Evolutionary conservation across 2,329 filamentous ascomycete species (phyloP).

Genomic region (Fusarium sp.): DNA sequence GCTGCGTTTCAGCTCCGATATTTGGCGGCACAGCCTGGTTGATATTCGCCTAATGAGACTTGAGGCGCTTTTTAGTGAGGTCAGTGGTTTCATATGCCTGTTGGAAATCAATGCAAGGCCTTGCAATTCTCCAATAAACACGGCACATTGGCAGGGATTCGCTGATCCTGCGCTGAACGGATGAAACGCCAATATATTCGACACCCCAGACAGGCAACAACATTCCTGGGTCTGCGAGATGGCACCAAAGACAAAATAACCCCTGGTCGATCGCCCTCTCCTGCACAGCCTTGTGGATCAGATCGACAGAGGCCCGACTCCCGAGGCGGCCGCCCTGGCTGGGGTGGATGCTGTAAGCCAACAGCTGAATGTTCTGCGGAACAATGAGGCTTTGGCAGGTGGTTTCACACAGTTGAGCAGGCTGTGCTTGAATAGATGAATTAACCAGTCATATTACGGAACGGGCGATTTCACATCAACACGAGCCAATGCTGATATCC

Average conservation of each 20-base stretch:
- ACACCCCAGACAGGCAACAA: background rate
- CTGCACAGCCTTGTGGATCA: background rate
- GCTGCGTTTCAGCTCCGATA: background rate
- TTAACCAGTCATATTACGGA: background rate
- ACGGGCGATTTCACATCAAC: background rate
- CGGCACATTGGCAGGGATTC: background rate
- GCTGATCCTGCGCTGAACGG: background rate
- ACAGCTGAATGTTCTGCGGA: background rate
- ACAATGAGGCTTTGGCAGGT: background rate
- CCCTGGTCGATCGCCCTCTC: background rate
- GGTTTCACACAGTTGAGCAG: background rate
- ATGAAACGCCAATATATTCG: background rate
- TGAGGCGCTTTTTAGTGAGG: background rate
- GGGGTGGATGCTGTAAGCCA: background rate
- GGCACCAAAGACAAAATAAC: background rate
- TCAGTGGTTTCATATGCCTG: background rate
- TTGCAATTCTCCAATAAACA: background rate
- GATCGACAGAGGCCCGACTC: background rate
- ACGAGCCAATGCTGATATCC: background rate
- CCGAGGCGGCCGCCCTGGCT: background rate
- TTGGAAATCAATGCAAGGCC: background rate
- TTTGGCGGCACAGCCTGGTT: background rate
- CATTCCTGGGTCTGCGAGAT: background rate
- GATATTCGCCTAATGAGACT: background rate
- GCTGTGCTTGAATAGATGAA: background rate